Conservation (phyloP, 2,329 filamentous ascomycete genomes). For the Onygenales sp. region DNA sequence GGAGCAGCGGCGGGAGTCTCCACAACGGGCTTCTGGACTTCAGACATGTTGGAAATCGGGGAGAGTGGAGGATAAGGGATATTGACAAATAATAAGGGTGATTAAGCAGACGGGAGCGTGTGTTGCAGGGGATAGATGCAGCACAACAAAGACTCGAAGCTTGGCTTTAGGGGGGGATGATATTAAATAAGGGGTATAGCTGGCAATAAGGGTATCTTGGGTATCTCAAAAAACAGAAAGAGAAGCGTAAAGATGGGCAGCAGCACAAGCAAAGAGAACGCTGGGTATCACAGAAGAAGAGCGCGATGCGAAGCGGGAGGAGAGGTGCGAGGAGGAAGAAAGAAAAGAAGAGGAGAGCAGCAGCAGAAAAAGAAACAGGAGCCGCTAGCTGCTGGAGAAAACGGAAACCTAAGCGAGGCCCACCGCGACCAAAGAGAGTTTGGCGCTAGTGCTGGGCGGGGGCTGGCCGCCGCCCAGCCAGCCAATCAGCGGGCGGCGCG, state of each 20-base stretch:
- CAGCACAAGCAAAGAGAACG: slow-evolving; percentile 26
- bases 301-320: slow-evolving; percentile 11
- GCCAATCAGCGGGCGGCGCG: neutral
- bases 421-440: neutral
- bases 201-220: slow-evolving; percentile 12
- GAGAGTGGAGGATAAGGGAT: slow-evolving; percentile 23
- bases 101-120: neutral
- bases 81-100: slow-evolving; percentile 12
- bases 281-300: slow-evolving; percentile 29
- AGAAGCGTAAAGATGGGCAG: slow-evolving; percentile 14
- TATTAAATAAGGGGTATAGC: slow-evolving; percentile 17
- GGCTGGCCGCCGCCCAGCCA: neutral
- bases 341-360: slow-evolving; percentile 14
- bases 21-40: slow-evolving; percentile 61
- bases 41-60: slow-evolving; percentile 49
- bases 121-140: neutral
- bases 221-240: slow-evolving; percentile 24
- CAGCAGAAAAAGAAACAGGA: slow-evolving; percentile 18
- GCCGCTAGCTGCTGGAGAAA: slow-evolving; percentile 6
- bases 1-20: slow-evolving; percentile 40
- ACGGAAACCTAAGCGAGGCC: slow-evolving; percentile 16
- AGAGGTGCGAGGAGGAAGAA: slow-evolving; percentile 12
- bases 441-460: neutral
- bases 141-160: neutral
- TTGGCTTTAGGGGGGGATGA: neutral